Base-by-base conservation (phyloP, 1,284 basidiomycete genomes). In the Jaminaea rosea region DNA sequence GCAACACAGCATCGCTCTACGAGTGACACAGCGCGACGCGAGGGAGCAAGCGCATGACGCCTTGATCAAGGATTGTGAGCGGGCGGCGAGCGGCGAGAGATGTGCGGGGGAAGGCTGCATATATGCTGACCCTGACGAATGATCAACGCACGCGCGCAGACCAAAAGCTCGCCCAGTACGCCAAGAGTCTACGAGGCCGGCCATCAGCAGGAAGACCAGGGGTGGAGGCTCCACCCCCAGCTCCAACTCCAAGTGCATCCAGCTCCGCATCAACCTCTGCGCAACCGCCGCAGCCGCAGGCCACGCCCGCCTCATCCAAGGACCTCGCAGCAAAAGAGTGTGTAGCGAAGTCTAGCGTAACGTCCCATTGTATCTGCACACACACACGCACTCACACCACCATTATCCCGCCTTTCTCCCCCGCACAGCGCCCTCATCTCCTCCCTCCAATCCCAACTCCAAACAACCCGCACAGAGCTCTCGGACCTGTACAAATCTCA, bases 401-500 rank as follows among this genome's bases (percentile, higher is more conserved):
- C n/a, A n/a, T n/a, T n/a, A n/a, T n/a, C n/a, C n/a, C n/a, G n/a
- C n/a, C n/a, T n/a, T n/a, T n/a, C n/a, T n/a, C n/a, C n/a, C n/a
- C n/a, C n/a, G n/a, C n/a, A 83, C 60, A 88, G 88, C 69, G 84
- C 89, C 19, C 84, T 93, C 73, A 84, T 92, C 65, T 78, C 84
- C 1, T 93, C 92, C 13, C 83, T 97, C 47, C 91, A 97, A 75
- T 84, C 85, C 2, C 91, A 97, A 73, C 87, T 97, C 72, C 87
- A 88, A 2, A 83, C 86, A 5, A 79, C 93, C 44, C 83, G 90
- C 24, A 86, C 88, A 65, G 93, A 97, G 74, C 79, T 97, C 37
- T 86, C 90, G 2, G 86, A 85, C 5, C 83, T 94, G 2, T 98
- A 98, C 80, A 93, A 94, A 75, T 88, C 89, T 0, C 92, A 97